phyloP scores from a whole-genome alignment of 169 alveolate species.

The Eimeria maxima region DNA sequence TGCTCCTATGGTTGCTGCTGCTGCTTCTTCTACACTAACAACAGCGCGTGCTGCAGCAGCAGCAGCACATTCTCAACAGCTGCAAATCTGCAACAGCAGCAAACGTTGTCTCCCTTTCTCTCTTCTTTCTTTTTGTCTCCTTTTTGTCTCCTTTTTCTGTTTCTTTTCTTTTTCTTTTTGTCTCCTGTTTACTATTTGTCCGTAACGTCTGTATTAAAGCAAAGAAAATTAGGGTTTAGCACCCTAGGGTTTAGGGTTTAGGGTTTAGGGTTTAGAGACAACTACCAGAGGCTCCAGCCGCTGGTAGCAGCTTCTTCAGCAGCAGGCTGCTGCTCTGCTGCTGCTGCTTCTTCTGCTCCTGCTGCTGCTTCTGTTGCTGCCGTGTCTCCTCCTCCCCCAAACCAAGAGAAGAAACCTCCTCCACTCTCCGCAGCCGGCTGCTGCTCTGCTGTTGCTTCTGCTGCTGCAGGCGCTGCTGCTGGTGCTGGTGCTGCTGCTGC shows the following conservation, averaged over 20 bases:
- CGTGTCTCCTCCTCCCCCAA: constrained; percentile 32
- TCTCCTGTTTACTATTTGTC: neutral
- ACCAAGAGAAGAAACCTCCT: constrained; percentile 38
- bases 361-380: constrained; percentile 40
- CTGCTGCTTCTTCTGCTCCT: no score
- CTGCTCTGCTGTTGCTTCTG: neutral
- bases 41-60: no score
- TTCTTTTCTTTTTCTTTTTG: neutral
- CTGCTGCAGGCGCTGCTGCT: no score
- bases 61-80: no score
- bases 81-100: no score
- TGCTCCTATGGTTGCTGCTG: no score
- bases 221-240: neutral
- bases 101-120: neutral
- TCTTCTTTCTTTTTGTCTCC: neutral
- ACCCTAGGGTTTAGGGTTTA: constrained; percentile 1
- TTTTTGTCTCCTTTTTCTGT: neutral
- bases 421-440: neutral
- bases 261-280: constrained; percentile 12
- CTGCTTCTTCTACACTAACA: no score
- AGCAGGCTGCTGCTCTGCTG: constrained; percentile 11
- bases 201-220: neutral
- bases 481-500: constrained; percentile 42
- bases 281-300: constrained; percentile 61
- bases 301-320: constrained; percentile 43